Conservation (phyloP, 192 early-diverging fungal genomes). For the Funneliformis geosporum region DNA sequence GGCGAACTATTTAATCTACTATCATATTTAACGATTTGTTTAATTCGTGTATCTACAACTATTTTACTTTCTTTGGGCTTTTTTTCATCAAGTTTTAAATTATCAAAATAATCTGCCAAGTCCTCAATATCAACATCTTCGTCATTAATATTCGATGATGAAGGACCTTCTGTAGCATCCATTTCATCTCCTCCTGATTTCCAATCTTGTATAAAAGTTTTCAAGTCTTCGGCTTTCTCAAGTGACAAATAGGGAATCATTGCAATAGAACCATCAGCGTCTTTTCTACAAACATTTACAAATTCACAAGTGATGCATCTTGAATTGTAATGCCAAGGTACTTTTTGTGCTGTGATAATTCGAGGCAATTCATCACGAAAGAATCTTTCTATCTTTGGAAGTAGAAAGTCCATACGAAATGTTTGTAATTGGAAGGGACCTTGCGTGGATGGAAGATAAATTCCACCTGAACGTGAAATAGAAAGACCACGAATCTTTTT, state of each 20-base stretch:
- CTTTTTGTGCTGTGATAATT: constrained; percentile 1
- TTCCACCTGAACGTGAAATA: constrained; percentile 29
- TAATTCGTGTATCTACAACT: background rate
- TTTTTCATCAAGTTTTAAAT: background rate
- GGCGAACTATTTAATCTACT: background rate
- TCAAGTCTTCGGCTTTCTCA: constrained; percentile 27
- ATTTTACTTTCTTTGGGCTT: background rate
- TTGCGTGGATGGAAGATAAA: constrained; percentile 25
- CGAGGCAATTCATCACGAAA: constrained; percentile 26
- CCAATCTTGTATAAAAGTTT: constrained; percentile 17
- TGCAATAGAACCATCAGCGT: constrained; percentile 28
- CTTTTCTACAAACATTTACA: constrained; percentile 32
- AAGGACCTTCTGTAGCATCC: background rate
- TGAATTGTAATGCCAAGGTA: constrained; percentile 34
- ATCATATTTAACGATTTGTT: constrained; percentile 26
- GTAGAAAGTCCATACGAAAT: constrained; percentile 39
- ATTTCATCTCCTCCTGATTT: background rate
- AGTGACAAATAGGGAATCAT: constrained; percentile 35
- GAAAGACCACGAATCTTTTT: constrained; percentile 24
- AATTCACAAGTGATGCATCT: constrained; percentile 35
- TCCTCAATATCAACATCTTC: constrained; percentile 16
- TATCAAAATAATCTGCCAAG: constrained; percentile 12
- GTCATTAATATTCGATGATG: background rate
- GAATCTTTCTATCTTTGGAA: constrained; percentile 35
- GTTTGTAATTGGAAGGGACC: constrained; percentile 8